phyloP scores from a whole-genome alignment of 768 basidiomycete genomes.

The Nevesoporus exiguus region DNA sequence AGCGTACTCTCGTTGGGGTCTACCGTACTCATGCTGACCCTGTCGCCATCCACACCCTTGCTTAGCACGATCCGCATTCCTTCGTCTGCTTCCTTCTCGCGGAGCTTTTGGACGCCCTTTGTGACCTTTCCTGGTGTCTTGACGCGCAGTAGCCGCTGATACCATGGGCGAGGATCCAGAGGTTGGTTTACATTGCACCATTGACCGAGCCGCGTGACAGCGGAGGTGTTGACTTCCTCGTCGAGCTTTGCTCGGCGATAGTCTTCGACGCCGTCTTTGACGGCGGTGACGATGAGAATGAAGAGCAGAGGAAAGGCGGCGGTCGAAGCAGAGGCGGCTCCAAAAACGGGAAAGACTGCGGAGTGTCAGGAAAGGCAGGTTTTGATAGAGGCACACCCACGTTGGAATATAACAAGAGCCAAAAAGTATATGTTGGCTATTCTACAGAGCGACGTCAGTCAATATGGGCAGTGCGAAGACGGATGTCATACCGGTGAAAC shows the following conservation, averaged over 20 bases:
- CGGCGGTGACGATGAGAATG: conserved; percentile 83
- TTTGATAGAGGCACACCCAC: conserved; percentile 37
- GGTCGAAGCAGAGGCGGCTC: conserved; percentile 77
- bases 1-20: conserved; percentile 43
- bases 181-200: conserved; percentile 93
- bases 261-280: conserved; percentile 97
- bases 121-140: conserved; percentile 74
- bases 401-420: conserved; percentile 73
- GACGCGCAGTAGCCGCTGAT: conserved; percentile 68
- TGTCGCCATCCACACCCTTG: conserved; percentile 35
- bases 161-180: conserved; percentile 68
- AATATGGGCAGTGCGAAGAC: not conserved
- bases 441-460: conserved; percentile 33
- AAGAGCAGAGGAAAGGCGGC: conserved; percentile 84
- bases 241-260: conserved; percentile 86
- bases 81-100: conserved; percentile 75
- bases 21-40: conserved; percentile 42
- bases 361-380: conserved; percentile 9
- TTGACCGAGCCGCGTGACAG: conserved; percentile 82
- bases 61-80: conserved; percentile 63
- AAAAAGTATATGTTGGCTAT: conserved; percentile 94
- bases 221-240: conserved; percentile 92
- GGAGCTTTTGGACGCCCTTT: conserved; percentile 79
- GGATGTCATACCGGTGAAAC: conserved; percentile 66
- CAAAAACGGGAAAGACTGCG: conserved; percentile 86